These are phyloP conservation scores for Torulaspora globosa DNA, from an alignment of 1,139 yeast species.

Conservation along the genomic window DNA sequence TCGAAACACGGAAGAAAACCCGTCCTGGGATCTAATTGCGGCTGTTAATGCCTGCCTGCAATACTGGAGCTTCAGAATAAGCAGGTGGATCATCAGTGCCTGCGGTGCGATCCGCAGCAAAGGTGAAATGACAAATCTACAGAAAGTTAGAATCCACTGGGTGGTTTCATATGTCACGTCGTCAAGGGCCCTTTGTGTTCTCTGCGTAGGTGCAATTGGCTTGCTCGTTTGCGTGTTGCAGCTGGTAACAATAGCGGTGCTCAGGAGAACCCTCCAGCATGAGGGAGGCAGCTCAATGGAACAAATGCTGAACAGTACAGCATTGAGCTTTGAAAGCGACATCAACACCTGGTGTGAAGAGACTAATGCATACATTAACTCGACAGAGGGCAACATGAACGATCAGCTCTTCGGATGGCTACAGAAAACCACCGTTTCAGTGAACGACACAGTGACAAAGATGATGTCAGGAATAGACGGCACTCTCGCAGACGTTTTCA, in stretches of 20 bases:
- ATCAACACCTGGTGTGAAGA: constrained; percentile 46
- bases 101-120: constrained; percentile 24
- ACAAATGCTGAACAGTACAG: constrained; percentile 7
- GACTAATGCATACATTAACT: constrained; percentile 47
- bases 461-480: constrained; percentile 51
- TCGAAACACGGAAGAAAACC: constrained; percentile 5
- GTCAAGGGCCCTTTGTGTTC: constrained; percentile 42
- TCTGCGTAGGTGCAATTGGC: constrained; percentile 49
- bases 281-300: constrained; percentile 6
- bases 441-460: constrained; percentile 52
- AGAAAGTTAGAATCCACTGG: constrained; percentile 42
- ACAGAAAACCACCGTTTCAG: constrained; percentile 47
- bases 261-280: constrained; percentile 23
- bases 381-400: constrained; percentile 51
- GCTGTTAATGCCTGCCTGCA: constrained; percentile 35
- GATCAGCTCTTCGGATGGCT: constrained; percentile 65
- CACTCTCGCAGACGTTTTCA: constrained; percentile 56
- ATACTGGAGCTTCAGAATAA: constrained; percentile 21
- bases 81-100: constrained; percentile 18
- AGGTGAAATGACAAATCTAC: constrained; percentile 8
- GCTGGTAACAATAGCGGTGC: constrained; percentile 39
- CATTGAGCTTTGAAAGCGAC: constrained; percentile 14
- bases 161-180: constrained; percentile 48
- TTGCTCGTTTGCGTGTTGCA: constrained; percentile 48
- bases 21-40: constrained; percentile 31